phyloP scores from a whole-genome alignment of 78 protist genomes.

The Dictyostelium discoideum region DNA sequence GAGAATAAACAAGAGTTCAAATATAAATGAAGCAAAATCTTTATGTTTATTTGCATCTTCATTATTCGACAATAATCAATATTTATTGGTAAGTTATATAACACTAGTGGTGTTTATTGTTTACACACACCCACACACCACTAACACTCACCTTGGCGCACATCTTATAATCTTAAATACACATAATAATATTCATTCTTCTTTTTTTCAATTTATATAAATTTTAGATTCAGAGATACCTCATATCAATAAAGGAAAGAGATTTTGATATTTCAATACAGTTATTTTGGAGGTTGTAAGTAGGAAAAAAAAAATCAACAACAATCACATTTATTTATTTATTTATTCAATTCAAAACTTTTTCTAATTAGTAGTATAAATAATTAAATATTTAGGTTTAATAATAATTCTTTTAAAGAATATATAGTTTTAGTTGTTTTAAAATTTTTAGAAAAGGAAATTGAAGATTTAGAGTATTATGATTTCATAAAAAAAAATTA shows the following conservation, averaged over 20 bases:
- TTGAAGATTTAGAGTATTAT: not conserved
- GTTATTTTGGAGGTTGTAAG: conserved; percentile 20
- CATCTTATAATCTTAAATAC: not conserved
- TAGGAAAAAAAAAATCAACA: not conserved
- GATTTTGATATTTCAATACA: conserved; percentile 1
- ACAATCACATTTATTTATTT: not conserved
- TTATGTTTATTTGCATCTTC: conserved; percentile 31
- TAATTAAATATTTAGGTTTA: not conserved
- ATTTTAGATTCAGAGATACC: conserved; percentile 7
- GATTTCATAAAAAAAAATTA: not conserved
- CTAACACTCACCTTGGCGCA: no score
- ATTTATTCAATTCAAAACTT: no score
- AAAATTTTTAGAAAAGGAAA: not conserved
- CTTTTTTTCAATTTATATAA: not conserved
- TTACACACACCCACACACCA: no score
- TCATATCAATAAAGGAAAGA: conserved; percentile 29
- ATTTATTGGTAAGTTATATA: not conserved
- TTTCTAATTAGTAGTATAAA: not conserved
- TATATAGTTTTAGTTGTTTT: not conserved
- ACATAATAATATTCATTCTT: not conserved
- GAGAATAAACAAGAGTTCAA: not conserved
- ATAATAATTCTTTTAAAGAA: not conserved
- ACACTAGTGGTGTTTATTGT: no score
- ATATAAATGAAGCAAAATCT: conserved; percentile 26
- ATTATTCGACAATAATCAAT: not conserved